phyloP scores from a whole-genome alignment of 1,139 yeast species.

The Yamadazyma oceani region DNA sequence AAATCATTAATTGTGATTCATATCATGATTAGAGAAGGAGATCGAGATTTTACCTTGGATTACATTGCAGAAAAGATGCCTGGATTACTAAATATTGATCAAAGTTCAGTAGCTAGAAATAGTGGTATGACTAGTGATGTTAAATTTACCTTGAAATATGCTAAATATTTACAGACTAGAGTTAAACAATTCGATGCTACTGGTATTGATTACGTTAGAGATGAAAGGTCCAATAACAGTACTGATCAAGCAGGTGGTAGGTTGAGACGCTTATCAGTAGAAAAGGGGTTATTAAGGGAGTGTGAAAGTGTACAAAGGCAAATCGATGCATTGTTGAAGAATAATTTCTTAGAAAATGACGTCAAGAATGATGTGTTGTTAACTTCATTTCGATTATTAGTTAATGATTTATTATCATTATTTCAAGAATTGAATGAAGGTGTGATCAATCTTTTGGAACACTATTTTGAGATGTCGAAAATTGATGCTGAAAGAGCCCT shows the following conservation, averaged over 20 bases:
- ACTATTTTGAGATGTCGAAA: slow-evolving; percentile 88
- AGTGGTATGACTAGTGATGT: slow-evolving; percentile 51
- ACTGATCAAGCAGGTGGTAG: slow-evolving; percentile 57
- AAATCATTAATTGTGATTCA: slow-evolving; percentile 84
- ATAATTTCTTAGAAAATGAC: slow-evolving; percentile 73
- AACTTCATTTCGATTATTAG: slow-evolving; percentile 82
- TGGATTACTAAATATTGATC: slow-evolving; percentile 51
- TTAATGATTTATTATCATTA: slow-evolving; percentile 78
- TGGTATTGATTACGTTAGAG: slow-evolving; percentile 75
- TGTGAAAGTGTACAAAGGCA: slow-evolving; percentile 83
- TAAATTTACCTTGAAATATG: slow-evolving; percentile 63
- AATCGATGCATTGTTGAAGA: slow-evolving; percentile 71
- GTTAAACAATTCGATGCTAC: slow-evolving; percentile 68
- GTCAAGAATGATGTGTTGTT: slow-evolving; percentile 79
- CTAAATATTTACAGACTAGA: slow-evolving; percentile 67
- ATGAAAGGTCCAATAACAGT: slow-evolving; percentile 52
- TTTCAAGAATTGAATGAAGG: slow-evolving; percentile 94
- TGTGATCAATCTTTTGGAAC: slow-evolving; percentile 86
- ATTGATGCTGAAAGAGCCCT: slow-evolving; percentile 86
- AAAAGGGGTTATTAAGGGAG: slow-evolving; percentile 82
- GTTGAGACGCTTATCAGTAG: slow-evolving; percentile 62
- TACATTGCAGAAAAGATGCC: slow-evolving; percentile 62
- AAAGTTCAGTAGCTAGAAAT: slow-evolving; percentile 30
- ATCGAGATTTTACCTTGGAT: slow-evolving; percentile 62
- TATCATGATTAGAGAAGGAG: slow-evolving; percentile 92